phyloP scores from a whole-genome alignment of 208 protist species.

The Balamuthia mandrillaris region DNA sequence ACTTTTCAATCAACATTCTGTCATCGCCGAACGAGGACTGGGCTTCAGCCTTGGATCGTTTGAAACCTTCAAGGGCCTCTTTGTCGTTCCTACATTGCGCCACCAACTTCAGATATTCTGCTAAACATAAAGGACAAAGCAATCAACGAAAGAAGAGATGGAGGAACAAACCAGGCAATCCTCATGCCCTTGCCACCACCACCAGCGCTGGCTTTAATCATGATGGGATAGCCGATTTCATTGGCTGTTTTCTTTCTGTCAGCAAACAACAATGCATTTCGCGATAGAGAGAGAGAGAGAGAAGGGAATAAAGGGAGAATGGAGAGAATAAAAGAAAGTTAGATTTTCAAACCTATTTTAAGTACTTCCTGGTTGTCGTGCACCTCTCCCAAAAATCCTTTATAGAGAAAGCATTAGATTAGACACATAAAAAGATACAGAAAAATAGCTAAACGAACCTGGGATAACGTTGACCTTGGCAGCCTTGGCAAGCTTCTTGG shows the following conservation, averaged over 20 bases:
- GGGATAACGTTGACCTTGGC: constrained; percentile 79
- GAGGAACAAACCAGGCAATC: background rate
- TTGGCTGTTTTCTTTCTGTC: background rate
- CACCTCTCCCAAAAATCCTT: constrained; percentile 65
- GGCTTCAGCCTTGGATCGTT: constrained; percentile 58
- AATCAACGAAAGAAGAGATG: background rate
- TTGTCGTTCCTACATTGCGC: constrained; percentile 48
- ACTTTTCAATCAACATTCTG: constrained; percentile 12
- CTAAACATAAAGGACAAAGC: background rate
- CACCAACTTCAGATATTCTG: background rate
- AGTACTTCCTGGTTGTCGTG: constrained; percentile 52
- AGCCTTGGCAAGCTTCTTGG: constrained; percentile 72
- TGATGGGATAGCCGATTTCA: constrained; percentile 82
- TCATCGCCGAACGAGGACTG: constrained; percentile 55
- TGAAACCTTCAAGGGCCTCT: constrained; percentile 52
- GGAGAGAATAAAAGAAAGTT: background rate
- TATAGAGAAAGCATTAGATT: background rate
- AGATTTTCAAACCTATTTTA: constrained; percentile 40
- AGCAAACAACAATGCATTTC: background rate
- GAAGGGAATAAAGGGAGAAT: background rate
- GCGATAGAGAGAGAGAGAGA: background rate
- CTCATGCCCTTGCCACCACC: constrained; percentile 75
- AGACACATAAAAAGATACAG: background rate
- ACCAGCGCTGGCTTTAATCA: constrained; percentile 83
- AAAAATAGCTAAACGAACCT: constrained; percentile 48